A percentile compares a stretch with the other conserved stretches of the same genome.
phyloP scores from a whole-genome alignment of 305 asterid genomes.

The Rubia peregrina region DNA sequence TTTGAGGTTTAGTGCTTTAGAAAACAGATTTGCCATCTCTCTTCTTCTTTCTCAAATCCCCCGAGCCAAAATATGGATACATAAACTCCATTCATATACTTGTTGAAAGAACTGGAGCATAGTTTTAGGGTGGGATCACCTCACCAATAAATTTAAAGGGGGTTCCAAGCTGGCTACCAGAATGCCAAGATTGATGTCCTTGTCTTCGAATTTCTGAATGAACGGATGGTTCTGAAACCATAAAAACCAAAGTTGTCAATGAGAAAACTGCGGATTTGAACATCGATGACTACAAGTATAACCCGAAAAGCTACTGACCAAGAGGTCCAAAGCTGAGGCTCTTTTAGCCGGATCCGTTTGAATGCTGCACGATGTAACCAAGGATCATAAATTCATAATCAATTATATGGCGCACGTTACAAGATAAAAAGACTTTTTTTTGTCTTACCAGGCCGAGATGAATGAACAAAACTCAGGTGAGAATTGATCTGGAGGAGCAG shows the following conservation, averaged over 20 bases:
- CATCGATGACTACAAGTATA: neutral
- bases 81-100: neutral
- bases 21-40: too few relatives aligned
- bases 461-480: conserved; percentile 95
- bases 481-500: conserved; percentile 97
- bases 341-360: conserved; percentile 81
- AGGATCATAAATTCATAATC: neutral
- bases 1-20: too few relatives aligned
- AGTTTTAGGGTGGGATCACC: neutral
- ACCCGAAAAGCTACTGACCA: conserved; percentile 41
- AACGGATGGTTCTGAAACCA: conserved; percentile 68
- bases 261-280: conserved; percentile 19
- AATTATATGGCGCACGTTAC: neutral
- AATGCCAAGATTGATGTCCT: conserved; percentile 77
- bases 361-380: conserved; percentile 51
- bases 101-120: neutral
- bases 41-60: too few relatives aligned
- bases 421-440: neutral
- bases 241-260: conserved; percentile 1
- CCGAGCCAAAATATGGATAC: neutral
- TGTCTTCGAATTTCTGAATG: conserved; percentile 89
- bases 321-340: conserved; percentile 75
- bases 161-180: conserved; percentile 78
- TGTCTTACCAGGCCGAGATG: conserved; percentile 48
- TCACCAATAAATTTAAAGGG: conserved; percentile 40